A percentile compares a stretch with the other conserved stretches of the same genome.
phyloP scores from a whole-genome alignment of 2,329 filamentous ascomycete genomes.

The Paecilomyces sp. region DNA sequence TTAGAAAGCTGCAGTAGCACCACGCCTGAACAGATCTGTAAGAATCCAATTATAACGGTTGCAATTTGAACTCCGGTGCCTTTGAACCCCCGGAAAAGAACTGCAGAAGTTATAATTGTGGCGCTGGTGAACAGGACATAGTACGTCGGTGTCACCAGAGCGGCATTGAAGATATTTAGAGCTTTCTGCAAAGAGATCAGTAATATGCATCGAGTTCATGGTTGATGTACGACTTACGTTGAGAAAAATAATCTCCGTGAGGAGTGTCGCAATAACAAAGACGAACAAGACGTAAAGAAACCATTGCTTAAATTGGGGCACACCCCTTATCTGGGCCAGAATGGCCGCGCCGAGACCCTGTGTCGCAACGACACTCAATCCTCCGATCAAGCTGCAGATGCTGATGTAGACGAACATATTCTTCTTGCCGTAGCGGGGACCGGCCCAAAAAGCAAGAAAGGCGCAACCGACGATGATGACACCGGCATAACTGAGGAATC shows the following conservation, averaged over 20 bases:
- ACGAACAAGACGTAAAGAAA: constrained; percentile 88
- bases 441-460: constrained; percentile 71
- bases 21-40: constrained; percentile 89
- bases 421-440: constrained; percentile 85
- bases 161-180: constrained; percentile 91
- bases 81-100: constrained; percentile 91
- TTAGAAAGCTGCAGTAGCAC: constrained; percentile 94
- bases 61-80: constrained; percentile 72
- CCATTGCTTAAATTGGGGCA: constrained; percentile 92
- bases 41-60: constrained; percentile 86
- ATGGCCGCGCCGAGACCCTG: constrained; percentile 90
- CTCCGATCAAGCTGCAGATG: constrained; percentile 92
- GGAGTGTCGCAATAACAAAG: constrained; percentile 79
- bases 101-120: constrained; percentile 87
- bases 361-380: constrained; percentile 87
- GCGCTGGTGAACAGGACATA: constrained; percentile 97
- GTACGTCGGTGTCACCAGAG: constrained; percentile 94
- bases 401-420: constrained; percentile 97
- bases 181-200: constrained; percentile 66
- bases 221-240: constrained; percentile 61
- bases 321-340: constrained; percentile 73
- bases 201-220: neutral
- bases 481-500: constrained; percentile 78
- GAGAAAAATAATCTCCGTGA: constrained; percentile 91
- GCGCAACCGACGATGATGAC: constrained; percentile 68